Conservation (phyloP, 345 rosid species). For the Citrus medica region DNA sequence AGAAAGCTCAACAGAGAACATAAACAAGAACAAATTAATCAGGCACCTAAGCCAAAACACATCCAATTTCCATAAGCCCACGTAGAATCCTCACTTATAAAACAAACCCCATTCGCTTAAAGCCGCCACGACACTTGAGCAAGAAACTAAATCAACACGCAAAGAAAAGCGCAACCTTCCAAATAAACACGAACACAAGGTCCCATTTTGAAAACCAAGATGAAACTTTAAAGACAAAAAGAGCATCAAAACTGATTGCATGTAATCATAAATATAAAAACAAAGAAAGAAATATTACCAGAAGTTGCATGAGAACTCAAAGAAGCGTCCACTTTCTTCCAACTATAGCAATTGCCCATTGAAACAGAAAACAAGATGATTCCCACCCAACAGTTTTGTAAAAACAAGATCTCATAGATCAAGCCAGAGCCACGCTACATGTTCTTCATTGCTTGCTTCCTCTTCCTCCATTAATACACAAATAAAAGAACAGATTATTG, state of each 20-base stretch:
- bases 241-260: background rate
- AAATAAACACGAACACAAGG: background rate
- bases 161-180: background rate
- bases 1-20: background rate
- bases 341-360: conserved; percentile 30
- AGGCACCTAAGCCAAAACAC: background rate
- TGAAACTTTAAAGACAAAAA: background rate
- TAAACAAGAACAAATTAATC: background rate
- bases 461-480: background rate
- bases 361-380: background rate
- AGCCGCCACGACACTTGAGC: background rate
- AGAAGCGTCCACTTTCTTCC: conserved; percentile 8
- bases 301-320: conserved; percentile 11
- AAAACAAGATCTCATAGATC: background rate
- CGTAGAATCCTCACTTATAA: background rate
- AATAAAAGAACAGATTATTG: background rate
- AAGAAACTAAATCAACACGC: background rate
- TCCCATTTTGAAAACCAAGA: background rate
- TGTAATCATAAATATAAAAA: background rate
- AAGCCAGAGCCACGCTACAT: background rate
- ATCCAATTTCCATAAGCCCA: background rate
- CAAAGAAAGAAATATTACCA: conserved; percentile 11
- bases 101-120: background rate
- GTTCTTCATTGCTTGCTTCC: background rate
- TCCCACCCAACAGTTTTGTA: background rate